Percentiles rank a stretch among this genome's conserved stretches.
Evolutionary conservation across 768 basidiomycete genomes (phyloP).

Genomic region (Dictyophora rubrovolvata): DNA sequence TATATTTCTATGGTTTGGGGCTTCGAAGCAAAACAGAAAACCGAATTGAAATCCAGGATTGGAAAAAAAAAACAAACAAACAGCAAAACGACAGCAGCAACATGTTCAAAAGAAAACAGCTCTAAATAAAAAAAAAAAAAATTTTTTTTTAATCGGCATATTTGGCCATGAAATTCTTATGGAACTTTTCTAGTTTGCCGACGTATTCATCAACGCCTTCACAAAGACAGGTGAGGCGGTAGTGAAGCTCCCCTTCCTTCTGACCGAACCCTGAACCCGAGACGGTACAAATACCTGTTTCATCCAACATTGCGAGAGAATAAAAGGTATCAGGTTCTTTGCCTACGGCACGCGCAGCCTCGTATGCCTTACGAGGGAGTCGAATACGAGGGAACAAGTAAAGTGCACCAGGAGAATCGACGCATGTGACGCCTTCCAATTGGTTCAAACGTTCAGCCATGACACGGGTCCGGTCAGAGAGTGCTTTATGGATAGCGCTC

Average conservation of each 20-base stretch:
- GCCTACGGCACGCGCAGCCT: slow-evolving; percentile 58
- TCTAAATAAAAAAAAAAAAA: too few relatives aligned
- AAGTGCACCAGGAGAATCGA: slow-evolving; percentile 82
- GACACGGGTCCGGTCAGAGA: slow-evolving; percentile 54
- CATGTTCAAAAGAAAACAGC: background rate
- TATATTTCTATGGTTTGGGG: background rate
- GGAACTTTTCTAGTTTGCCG: slow-evolving; percentile 69
- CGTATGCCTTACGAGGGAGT: slow-evolving; percentile 61
- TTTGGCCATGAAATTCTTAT: slow-evolving; percentile 46
- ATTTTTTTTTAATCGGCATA: slow-evolving; percentile 25
- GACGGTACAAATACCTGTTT: slow-evolving; percentile 88
- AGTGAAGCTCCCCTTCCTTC: slow-evolving; percentile 81
- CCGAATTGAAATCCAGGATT: background rate
- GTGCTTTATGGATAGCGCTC: slow-evolving; percentile 61
- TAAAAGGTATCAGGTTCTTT: slow-evolving; percentile 89
- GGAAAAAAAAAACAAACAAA: too few relatives aligned
- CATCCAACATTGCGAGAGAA: slow-evolving; percentile 70
- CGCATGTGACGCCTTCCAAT: slow-evolving; percentile 83
- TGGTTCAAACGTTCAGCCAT: slow-evolving; percentile 77
- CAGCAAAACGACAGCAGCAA: background rate
- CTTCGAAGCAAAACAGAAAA: background rate
- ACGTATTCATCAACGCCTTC: slow-evolving; percentile 93
- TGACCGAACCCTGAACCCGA: slow-evolving; percentile 95
- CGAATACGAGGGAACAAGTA: slow-evolving; percentile 85
- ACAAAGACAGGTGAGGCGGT: slow-evolving; percentile 88